phyloP scores from a whole-genome alignment of 371 early-diverging fungal species.

The Syncephalastrum monosporum region DNA sequence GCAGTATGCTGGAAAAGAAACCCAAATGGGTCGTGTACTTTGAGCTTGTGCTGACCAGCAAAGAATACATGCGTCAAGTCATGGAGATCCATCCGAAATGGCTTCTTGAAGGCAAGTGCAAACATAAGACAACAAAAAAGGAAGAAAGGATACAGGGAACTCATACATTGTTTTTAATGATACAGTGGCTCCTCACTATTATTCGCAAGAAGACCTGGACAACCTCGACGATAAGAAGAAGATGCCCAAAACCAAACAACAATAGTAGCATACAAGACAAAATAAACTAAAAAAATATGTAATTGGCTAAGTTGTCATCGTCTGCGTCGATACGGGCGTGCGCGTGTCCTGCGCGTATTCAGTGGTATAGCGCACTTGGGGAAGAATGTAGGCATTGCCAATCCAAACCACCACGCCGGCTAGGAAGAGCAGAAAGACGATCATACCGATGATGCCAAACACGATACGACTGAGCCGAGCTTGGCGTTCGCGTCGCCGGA shows the following conservation, averaged over 20 bases:
- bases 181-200: conserved; percentile 90
- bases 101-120: conserved; percentile 77
- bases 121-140: background rate
- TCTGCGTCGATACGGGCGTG: background rate
- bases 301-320: too few relatives aligned
- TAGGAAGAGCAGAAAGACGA: conserved; percentile 13
- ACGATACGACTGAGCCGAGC: conserved; percentile 5
- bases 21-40: conserved; percentile 89
- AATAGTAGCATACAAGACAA: background rate
- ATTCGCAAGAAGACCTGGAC: conserved; percentile 68
- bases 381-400: conserved; percentile 15
- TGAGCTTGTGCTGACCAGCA: conserved; percentile 91
- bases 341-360: conserved; percentile 12
- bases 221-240: conserved; percentile 61
- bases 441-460: conserved; percentile 14
- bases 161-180: background rate
- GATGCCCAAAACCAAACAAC: conserved; percentile 54
- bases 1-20: conserved; percentile 68
- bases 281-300: too few relatives aligned
- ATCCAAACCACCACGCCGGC: conserved; percentile 15
- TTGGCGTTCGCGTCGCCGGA: conserved; percentile 4
- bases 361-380: conserved; percentile 14
- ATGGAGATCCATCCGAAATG: conserved; percentile 92
- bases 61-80: conserved; percentile 94
- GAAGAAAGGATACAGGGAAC: background rate